Base-by-base conservation (phyloP, 2,329 filamentous ascomycete species). In the Bipolaris victoriae region DNA sequence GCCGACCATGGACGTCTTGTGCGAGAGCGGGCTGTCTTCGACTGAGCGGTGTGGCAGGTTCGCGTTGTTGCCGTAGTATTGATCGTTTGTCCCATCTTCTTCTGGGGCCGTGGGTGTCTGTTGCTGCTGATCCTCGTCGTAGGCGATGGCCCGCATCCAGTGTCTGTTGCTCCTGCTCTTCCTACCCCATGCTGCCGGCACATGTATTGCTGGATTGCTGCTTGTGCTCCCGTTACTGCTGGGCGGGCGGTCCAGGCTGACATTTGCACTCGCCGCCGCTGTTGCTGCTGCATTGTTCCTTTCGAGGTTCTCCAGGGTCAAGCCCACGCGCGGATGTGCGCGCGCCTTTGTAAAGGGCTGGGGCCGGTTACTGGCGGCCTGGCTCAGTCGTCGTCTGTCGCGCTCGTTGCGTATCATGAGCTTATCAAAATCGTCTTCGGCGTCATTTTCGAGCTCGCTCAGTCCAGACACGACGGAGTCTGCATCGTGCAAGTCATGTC, bases 111-210 rank as follows among this genome's bases (percentile, higher is more conserved):
- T 55, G 5, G 57, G 63, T 44, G 51, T 60, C 55, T 47, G 58
- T 46, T 54, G 59, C 44, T 61, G 63, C 56, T 31, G 29, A 3
- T 60, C 73, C 16, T 68, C 65, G 2, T 70, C 69, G 15, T 65
- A 55, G 9, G 67, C 73, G 49, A 79, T 77, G 40, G 73, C 67
- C n/a, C 76, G 66, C 65, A 81, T 70, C 79, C 80, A 82, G 58
- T 79, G 72, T 22, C 72, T 71, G 44, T 67, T 73, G 9, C 71
- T 65, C 53, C 77, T 76, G 24, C 71, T 77, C 65, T 79, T 81
- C 52, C 79, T 68, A n/a, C 80, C 81, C 81, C 81, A 83, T 60
- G 77, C 70, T 39, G 74, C 66, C 36, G 81, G 81, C 55, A 78
- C 68, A 35, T 78, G 78, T 36, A 82, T 61, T 3, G 79, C 77